Evolutionary conservation across 352 stramenopile genomes (phyloP), one percentile per base, ranked within the genome.

Genomic region (Saprolegnia parasitica): DNA sequence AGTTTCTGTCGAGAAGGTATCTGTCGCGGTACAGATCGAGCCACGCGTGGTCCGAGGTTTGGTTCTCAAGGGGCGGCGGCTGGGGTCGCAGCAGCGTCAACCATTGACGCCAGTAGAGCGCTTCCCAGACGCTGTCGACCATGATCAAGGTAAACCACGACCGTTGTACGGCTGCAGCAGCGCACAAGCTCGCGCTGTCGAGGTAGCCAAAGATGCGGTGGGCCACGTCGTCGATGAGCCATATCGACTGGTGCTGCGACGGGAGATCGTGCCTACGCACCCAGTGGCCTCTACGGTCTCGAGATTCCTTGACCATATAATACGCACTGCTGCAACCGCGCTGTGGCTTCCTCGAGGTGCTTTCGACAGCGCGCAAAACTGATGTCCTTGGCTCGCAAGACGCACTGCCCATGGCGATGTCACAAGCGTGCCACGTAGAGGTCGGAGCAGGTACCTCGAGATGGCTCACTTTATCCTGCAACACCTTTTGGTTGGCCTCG

Each of bases 1-100:
- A 76, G 65, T 74, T 76, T 24, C 58, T 54, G 26, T 78, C 73
- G 0, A 78, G 67, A 9, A 70, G 16, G 60, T 78, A 71, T 15
- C 73, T 71, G 54, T 76, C 66, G 15, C 72, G 67, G 47, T 76
- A 77, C 23, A 65, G 26, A 16, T 65, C 32, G 0, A 49, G 35
- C 73, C 73, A 77, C 5, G 67, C 23, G 35, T 67, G 24, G n/a
- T 62, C 23, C 2, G 46, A n/a, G 16, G 50, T 0, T 26, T 21
- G 21, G 21, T 58, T 61, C 54, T 61, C 29, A 11, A 11, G 20
- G 16, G 9, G 3, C 13, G 24, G 23, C 49, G 20, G 11, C 23
- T 23, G 10, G 32, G 35, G 35, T 49, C 47, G 26, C 35, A 21
- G 40, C 20, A 52, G 35, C 13, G 11, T 5, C 13, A 26, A 49